Evolutionary conservation across 306 rosid species (phyloP), one percentile per base, ranked within the genome.

Genomic region (Prosopis cineraria): DNA sequence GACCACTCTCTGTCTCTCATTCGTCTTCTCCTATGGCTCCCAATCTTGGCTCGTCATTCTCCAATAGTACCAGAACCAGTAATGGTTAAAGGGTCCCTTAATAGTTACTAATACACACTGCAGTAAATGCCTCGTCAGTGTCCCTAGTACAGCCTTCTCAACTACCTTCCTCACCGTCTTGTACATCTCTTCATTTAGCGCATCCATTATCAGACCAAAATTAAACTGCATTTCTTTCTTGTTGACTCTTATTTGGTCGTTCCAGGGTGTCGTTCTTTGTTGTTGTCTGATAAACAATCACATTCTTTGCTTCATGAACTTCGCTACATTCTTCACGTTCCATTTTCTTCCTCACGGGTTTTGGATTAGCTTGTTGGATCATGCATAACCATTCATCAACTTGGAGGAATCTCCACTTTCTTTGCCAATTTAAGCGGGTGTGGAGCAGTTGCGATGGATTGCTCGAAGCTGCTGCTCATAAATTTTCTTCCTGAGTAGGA

Each of bases 61-160:
- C 74, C 87, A 79, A 79, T 84, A 31, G 22, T 81, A 25, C 82
- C 85, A 81, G 63, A 56, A 65, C 69, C 19, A 65, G 25, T 22
- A 2, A 40, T 22, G 10, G 52, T 34, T 67, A 20, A 36, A 65
- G 12, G 30, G 30, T 6, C n/a, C 8, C 17, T 36, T 2, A n/a
- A n/a, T n/a, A n/a, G n/a, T n/a, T n/a, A n/a, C n/a, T 10, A 33
- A 33, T 40, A 20, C 70, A 37, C 17, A 65, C 6, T 58, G 52
- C 20, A 73, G 47, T 29, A 58, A 85, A 72, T 86, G 84, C 83
- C 78, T 58, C 55, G 22, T 41, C 76, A 27, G 68, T 83, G 73
- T 84, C 65, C 55, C 72, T 65, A 40, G 60, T 78, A 68, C 81
- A 72, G 77, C 47, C 55, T 78, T 40, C 55, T 84, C 93, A 84